Base-by-base conservation (phyloP, 2,329 filamentous ascomycete species). In the Fusarium hostae region DNA sequence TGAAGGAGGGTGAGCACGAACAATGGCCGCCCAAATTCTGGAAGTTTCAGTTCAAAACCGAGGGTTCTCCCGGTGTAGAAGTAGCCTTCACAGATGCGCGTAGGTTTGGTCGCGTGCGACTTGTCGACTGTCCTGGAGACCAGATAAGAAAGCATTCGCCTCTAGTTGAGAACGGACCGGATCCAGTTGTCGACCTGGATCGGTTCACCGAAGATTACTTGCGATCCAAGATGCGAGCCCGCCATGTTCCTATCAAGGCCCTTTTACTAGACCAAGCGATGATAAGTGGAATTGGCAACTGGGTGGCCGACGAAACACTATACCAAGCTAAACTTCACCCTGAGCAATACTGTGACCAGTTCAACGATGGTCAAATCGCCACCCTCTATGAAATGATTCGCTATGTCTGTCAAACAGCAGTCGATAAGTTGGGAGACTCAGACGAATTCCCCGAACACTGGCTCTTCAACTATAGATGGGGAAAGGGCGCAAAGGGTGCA, bases 281-380 rank as follows among this genome's bases (percentile, higher is more conserved):
- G 79, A 92, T 98, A 68, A 96, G 93, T 76, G 96, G 96, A 11
- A 93, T 99, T 69, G 96, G 96, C 0, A 98, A 98, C 78, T 99
- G 95, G 95, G 95, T 99, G 59, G 94, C 92, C 2, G 96, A 99
- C 78, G 96, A 99, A 80, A 91, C 97, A 10, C 84, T 99, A 56
- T 99, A 95, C 77, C 91, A 98, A 74, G 92, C 96, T 9, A 90
- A 88, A 54, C 87, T 98, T 20, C 95, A 99, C 74, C 96, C 96
- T 0, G 95, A 98, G 79, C 94, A 97, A 79, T 97, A 97, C 82
- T 94, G 92, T 81, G 91, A 98, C 77, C 92, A 93, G 0, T 92
- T 98, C 73, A 86, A 80, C 68, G 89, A 93, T 35, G 86, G 83
- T 1, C 91, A 98, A 79, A 89, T 97, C 69, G 86, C 88, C 71